Evolutionary conservation across 768 basidiomycete species (phyloP), one percentile per base, ranked within the genome.

Genomic region (Tricholoma saponaceum): DNA sequence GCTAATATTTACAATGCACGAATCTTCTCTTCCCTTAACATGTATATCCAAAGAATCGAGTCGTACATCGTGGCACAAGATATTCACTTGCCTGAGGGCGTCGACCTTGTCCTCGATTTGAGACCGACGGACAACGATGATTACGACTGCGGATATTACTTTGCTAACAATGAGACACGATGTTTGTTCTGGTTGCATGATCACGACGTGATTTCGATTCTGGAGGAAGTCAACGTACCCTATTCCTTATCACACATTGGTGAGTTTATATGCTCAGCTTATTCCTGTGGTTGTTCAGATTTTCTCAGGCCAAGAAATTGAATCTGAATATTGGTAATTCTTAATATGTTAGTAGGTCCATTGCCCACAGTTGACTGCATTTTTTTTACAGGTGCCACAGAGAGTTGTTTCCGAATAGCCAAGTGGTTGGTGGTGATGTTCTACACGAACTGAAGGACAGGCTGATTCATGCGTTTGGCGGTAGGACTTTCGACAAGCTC

Each of bases 281-380:
- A 32, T 8, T 8, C 8, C 7, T 32, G 7, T 32, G 30, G 30
- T 32, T 32, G 30, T 32, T 32, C 30, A 32, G 7, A 6, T 32
- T 9, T 32, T 32, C 30, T 32, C 30, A 32, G 30, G 30, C 12
- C 30, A 32, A 32, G 30, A 32, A 32, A 32, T 32, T 18, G 57
- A 58, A 43, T 58, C 57, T 25, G 51, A 58, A 53, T 58, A 58
- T 33, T 58, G 57, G 57, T 46, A 32, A 52, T 23, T 44, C 23
- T 18, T 35, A 14, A 35, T 16, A 35, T 33, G 5, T 33, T 33
- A 13, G 2, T 33, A 8, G 10, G 12, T 14, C 18, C 43, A 16
- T 22, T 33, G 9, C 30, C 1, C 30, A 32, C 2, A 32, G 8
- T 9, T 58, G 30, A 46, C 20, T 25, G n/a, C 32, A 12, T n/a